Evolutionary conservation across 495 filamentous ascomycete genomes (phyloP).

Genomic region (Daldinia bambusicola): DNA sequence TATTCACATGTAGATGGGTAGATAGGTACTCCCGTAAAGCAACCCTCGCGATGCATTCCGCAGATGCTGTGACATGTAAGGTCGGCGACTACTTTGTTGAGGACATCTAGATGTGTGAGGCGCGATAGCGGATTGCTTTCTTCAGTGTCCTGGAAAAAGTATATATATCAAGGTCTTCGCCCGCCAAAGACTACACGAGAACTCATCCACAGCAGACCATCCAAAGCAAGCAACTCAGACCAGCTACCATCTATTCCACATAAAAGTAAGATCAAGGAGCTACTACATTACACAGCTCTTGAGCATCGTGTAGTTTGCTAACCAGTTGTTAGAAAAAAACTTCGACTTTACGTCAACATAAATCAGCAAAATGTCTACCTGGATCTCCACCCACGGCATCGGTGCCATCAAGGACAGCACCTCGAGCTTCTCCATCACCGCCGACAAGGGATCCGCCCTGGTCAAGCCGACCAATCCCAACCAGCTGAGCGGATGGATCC

Average conservation of each 20-base stretch:
- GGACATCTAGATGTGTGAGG: background rate
- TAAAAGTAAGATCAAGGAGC: background rate
- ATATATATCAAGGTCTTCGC: conserved; percentile 1
- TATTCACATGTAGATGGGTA: too few relatives aligned
- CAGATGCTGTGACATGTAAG: background rate
- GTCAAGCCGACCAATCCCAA: conserved; percentile 5
- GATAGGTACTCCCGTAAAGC: background rate
- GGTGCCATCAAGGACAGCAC: conserved; percentile 12
- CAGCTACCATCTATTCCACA: background rate
- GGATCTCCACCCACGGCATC: conserved; percentile 15
- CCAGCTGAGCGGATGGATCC: conserved; percentile 10
- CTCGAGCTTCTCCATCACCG: background rate
- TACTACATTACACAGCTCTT: background rate
- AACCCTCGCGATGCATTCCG: background rate
- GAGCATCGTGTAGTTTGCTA: background rate
- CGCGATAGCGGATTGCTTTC: background rate
- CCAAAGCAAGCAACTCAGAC: background rate
- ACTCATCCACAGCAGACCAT: background rate
- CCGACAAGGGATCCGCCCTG: conserved; percentile 4
- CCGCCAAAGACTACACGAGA: background rate
- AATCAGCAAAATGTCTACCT: conserved; percentile 1
- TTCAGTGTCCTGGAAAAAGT: background rate
- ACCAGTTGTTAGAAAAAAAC: background rate
- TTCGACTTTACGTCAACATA: background rate
- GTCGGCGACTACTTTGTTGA: background rate